phyloP scores from a whole-genome alignment of 2,329 filamentous ascomycete genomes.

The Rasamsonia emersonii region DNA sequence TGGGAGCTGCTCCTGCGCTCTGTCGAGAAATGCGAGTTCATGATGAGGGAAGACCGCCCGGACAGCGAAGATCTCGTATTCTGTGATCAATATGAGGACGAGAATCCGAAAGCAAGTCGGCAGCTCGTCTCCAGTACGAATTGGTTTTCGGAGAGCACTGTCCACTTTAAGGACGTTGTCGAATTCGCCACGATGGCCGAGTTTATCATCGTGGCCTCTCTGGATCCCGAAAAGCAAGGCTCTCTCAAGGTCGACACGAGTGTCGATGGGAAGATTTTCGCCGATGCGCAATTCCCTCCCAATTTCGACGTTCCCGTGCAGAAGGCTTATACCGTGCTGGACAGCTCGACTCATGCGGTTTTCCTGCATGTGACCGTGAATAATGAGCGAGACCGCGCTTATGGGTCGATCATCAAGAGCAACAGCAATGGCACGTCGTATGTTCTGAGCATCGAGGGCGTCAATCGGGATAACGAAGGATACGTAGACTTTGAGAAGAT shows the following conservation, averaged over 20 bases:
- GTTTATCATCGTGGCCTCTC: constrained; percentile 82
- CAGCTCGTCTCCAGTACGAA: constrained; percentile 70
- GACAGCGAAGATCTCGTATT: constrained; percentile 56
- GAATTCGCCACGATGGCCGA: constrained; percentile 93
- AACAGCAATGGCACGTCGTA: constrained; percentile 98
- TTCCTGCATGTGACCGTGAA: constrained; percentile 88
- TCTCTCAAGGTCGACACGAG: constrained; percentile 72
- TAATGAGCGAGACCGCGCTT: constrained; percentile 54
- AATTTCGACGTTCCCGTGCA: constrained; percentile 74
- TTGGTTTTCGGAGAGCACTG: constrained; percentile 59
- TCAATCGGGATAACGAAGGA: constrained; percentile 68
- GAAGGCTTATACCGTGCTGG: constrained; percentile 82
- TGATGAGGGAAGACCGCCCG: constrained; percentile 53
- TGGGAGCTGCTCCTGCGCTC: constrained; percentile 71
- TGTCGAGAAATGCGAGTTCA: constrained; percentile 79
- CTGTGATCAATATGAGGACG: constrained; percentile 55
- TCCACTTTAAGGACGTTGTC: constrained; percentile 62
- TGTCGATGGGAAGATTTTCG: constrained; percentile 74
- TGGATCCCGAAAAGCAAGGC: constrained; percentile 51
- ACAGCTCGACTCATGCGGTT: constrained; percentile 88
- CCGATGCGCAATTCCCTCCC: constrained; percentile 73
- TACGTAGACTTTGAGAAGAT: constrained; percentile 98
- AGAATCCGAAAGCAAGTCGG: constrained; percentile 54
- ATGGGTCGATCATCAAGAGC: constrained; percentile 89
- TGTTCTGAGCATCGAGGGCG: constrained; percentile 68